Evolutionary conservation across 2,329 filamentous ascomycete genomes (phyloP), one percentile per base, ranked within the genome.

Genomic region (Epichloe sp.): DNA sequence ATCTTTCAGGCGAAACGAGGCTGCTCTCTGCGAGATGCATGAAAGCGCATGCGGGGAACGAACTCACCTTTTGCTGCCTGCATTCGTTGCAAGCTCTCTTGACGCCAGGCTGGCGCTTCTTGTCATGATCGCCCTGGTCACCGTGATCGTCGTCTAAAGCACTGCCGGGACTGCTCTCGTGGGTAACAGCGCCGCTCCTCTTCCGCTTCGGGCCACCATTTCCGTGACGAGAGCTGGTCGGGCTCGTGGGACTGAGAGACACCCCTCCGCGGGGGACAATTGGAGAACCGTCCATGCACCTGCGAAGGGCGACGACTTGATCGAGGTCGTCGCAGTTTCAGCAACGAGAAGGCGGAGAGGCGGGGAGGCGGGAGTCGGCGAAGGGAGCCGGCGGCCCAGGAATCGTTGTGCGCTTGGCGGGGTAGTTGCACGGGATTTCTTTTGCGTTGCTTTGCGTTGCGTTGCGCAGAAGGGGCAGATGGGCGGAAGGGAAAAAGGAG

Each of bases 11-110:
- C 31, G n/a, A 51, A 7, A 26, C 7, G 19, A 48, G 26, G 26
- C 26, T 26, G 26, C 26, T 26, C 26, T 26, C 26, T 26, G 26
- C 26, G 26, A 23, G 14, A 34, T 31, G 26, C 19, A 5, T 21
- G 44, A 35, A 17, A 23, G 23, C 19, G 31, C 3, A 17, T 11
- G 41, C 23, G 6, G 35, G 48, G 31, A n/a, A 31, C 6, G 6
- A 17, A 35, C 72, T 76, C 70, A 88, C 86, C 75, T 91, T 91
- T 68, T 91, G 86, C 69, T 91, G 86, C 55, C 86, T 78, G 64
- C 86, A 91, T 67, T 91, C 86, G 63, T 90, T 90, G 68, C 86
- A 91, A 5, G 86, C 86, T 60, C 87, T 77, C 71, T 91, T 88
- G 47, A 85, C 82, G 50, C 81, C 81, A 26, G 82, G 81, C 57